Conservation (phyloP, 2,329 filamentous ascomycete species). For the Diplodia scrobiculata region DNA sequence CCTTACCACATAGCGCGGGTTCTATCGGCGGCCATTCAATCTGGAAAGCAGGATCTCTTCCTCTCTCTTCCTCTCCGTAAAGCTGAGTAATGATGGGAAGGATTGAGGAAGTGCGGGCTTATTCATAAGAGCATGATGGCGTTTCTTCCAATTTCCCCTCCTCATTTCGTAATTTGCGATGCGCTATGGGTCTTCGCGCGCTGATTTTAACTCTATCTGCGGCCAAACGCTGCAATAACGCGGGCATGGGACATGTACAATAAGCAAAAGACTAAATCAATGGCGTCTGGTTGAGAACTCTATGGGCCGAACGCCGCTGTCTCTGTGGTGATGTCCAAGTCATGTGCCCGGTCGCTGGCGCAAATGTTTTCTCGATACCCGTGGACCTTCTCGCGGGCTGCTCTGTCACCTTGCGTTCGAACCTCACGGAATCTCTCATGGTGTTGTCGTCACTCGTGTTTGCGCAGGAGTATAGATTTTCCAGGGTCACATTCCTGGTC, state of each 20-base stretch:
- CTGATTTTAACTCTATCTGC: not conserved
- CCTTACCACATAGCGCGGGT: slow-evolving; percentile 9
- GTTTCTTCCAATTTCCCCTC: slow-evolving; percentile 8
- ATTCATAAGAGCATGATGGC: slow-evolving; percentile 8
- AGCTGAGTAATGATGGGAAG: slow-evolving; percentile 12
- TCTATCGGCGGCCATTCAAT: not conserved
- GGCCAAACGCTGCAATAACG: not conserved
- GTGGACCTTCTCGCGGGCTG: too few relatives aligned
- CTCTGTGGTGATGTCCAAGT: not conserved
- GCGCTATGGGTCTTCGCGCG: not conserved
- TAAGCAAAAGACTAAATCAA: slow-evolving; percentile 12
- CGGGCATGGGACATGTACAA: slow-evolving; percentile 12
- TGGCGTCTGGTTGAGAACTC: not conserved
- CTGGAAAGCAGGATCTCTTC: slow-evolving; percentile 4
- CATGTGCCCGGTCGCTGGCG: not conserved
- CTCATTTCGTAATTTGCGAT: not conserved
- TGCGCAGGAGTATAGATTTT: too few relatives aligned
- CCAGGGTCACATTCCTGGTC: too few relatives aligned
- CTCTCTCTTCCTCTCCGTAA: not conserved
- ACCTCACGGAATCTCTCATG: too few relatives aligned
- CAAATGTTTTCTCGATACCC: not conserved
- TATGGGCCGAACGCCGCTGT: not conserved
- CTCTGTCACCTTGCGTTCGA: too few relatives aligned
- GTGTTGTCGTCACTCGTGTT: too few relatives aligned
- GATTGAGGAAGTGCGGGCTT: not conserved